These are phyloP conservation scores for Russula earlei DNA, from an alignment of 768 basidiomycete species.

Conservation along the genomic window DNA sequence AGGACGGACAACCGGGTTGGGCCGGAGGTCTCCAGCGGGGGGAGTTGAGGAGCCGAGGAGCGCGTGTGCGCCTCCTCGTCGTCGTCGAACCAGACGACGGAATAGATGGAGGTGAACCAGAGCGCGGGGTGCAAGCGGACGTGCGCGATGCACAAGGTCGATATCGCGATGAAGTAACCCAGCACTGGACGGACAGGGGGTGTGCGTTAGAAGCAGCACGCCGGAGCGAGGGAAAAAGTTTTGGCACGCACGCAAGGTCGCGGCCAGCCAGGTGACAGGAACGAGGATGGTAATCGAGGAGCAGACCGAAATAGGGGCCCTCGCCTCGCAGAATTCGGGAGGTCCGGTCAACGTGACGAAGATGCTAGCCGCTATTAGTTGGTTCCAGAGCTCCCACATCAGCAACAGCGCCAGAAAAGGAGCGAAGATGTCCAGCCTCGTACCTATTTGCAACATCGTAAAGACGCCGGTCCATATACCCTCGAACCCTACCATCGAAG, in stretches of 20 bases:
- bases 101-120: conserved; percentile 43
- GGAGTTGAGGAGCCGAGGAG: conserved; percentile 3
- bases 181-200: conserved; percentile 28
- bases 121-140: conserved; percentile 33
- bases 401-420: not conserved
- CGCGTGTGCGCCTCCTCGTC: not conserved
- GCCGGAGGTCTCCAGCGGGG: conserved; percentile 16
- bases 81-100: conserved; percentile 48
- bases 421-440: not conserved
- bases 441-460: conserved; percentile 41
- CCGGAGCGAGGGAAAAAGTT: no score
- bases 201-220: no score
- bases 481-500: conserved; percentile 40
- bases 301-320: conserved; percentile 19
- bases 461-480: conserved; percentile 46
- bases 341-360: conserved; percentile 38
- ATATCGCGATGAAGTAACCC: conserved; percentile 45
- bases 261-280: conserved; percentile 26
- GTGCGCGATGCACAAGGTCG: conserved; percentile 40
- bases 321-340: conserved; percentile 26
- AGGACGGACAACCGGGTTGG: not conserved
- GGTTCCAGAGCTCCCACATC: not conserved
- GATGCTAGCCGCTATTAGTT: conserved; percentile 38
- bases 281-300: conserved; percentile 25
- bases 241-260: conserved; percentile 22